Conservation (phyloP, 2,329 filamentous ascomycete species). For the Setomelanomma holmii region DNA sequence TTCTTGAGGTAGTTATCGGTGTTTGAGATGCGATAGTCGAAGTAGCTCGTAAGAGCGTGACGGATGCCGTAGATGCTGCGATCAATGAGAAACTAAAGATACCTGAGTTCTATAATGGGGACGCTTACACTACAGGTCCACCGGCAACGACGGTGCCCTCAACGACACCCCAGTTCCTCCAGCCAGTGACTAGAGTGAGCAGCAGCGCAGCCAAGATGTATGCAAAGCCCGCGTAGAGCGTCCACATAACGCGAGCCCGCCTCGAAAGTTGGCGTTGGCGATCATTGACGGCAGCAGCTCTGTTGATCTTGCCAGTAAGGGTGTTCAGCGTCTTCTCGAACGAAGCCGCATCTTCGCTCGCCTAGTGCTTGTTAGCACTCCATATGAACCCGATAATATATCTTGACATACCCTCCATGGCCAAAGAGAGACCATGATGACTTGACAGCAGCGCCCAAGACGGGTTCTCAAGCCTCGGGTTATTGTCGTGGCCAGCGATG, state of each 20-base stretch:
- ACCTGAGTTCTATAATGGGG: no score
- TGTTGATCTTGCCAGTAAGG: constrained; percentile 82
- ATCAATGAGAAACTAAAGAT: no score
- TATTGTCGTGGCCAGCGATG: constrained; percentile 29
- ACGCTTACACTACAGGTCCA: constrained; percentile 75
- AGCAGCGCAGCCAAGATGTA: constrained; percentile 89
- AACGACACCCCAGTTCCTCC: constrained; percentile 74
- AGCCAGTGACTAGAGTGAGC: constrained; percentile 82
- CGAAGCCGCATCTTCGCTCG: constrained; percentile 81
- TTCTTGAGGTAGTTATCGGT: constrained; percentile 74
- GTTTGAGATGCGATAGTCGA: constrained; percentile 79
- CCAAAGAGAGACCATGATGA: constrained; percentile 80
- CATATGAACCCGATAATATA: not conserved
- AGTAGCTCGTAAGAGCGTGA: constrained; percentile 71
- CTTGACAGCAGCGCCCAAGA: constrained; percentile 32
- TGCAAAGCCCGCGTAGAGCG: constrained; percentile 86
- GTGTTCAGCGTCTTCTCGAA: constrained; percentile 91
- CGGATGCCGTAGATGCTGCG: constrained; percentile 82
- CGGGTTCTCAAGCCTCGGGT: constrained; percentile 26
- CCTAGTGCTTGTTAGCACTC: constrained; percentile 57
- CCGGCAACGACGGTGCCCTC: constrained; percentile 83
- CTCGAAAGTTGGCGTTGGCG: constrained; percentile 73
- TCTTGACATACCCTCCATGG: constrained; percentile 59
- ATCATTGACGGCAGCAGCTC: constrained; percentile 76
- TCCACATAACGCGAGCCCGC: constrained; percentile 84